These are phyloP conservation scores for Diutina siamensis DNA, from an alignment of 1,139 yeast species.

Conservation along the genomic window DNA sequence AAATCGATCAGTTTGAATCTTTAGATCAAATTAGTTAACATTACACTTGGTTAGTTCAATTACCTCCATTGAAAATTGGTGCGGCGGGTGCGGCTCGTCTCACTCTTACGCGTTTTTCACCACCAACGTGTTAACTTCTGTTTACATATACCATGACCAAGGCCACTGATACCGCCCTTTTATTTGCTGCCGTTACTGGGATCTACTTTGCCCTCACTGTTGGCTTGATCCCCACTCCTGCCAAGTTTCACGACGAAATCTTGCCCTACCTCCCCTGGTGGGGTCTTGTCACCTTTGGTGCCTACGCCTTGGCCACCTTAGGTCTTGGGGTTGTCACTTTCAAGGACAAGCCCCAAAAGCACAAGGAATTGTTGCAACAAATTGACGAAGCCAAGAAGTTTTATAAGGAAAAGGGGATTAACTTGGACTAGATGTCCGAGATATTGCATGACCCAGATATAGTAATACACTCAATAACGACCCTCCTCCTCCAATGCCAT, in stretches of 20 bases:
- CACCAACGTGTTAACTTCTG: neutral
- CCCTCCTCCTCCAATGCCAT: neutral
- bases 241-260: constrained; percentile 37
- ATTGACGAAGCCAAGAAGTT: constrained; percentile 57
- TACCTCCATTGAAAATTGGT: neutral
- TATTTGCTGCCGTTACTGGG: constrained; percentile 35
- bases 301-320: constrained; percentile 59
- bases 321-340: constrained; percentile 66
- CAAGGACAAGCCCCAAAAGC: constrained; percentile 63
- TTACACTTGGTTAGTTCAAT: too few relatives aligned
- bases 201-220: constrained; percentile 42
- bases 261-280: constrained; percentile 63
- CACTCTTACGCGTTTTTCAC: neutral
- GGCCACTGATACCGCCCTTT: constrained; percentile 50
- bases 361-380: constrained; percentile 50
- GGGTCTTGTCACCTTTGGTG: constrained; percentile 59
- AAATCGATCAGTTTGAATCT: too few relatives aligned
- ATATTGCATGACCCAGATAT: neutral
- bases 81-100: too few relatives aligned
- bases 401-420: constrained; percentile 45
- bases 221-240: constrained; percentile 48
- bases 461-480: neutral
- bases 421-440: constrained; percentile 30
- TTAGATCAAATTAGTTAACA: too few relatives aligned
- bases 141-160: constrained; percentile 40